These are phyloP conservation scores for Podila epicladia DNA, from an alignment of 192 early-diverging fungal genomes.

Conservation along the genomic window DNA sequence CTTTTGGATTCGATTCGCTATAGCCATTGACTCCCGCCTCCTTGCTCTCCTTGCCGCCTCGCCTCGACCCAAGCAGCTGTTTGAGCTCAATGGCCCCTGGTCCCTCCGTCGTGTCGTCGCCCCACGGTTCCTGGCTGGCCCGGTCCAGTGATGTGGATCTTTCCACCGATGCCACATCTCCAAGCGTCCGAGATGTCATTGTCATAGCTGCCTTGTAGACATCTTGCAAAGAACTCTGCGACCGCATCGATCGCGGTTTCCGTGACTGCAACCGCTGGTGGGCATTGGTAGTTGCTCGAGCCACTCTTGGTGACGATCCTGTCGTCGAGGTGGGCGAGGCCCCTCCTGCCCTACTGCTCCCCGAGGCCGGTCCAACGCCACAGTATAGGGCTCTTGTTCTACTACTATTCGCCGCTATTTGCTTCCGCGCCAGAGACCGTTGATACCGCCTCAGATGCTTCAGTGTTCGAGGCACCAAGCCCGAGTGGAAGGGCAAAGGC, in stretches of 20 bases:
- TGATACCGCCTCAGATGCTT: slow-evolving; percentile 23
- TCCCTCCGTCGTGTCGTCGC: background rate
- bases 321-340: background rate
- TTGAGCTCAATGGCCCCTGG: background rate
- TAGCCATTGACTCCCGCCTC: background rate
- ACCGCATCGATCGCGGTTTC: slow-evolving; percentile 5
- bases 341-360: background rate
- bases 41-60: slow-evolving; percentile 1
- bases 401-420: background rate
- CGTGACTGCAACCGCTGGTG: background rate
- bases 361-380: background rate
- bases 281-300: background rate
- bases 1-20: background rate
- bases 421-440: slow-evolving; percentile 5
- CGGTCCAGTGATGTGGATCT: background rate
- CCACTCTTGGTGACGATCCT: background rate
- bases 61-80: background rate
- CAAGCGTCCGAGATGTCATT: slow-evolving; percentile 18
- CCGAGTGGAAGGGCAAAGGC: slow-evolving; percentile 36
- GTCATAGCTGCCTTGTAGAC: slow-evolving; percentile 16
- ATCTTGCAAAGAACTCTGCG: slow-evolving; percentile 33
- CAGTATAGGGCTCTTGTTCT: background rate
- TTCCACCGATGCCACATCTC: background rate
- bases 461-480: slow-evolving; percentile 25
- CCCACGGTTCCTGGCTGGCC: background rate